A percentile compares a stretch with the other conserved stretches of the same genome.
Conservation (phyloP, 176 grass and related monocot genomes). For the Puccinellia tenuiflora region DNA sequence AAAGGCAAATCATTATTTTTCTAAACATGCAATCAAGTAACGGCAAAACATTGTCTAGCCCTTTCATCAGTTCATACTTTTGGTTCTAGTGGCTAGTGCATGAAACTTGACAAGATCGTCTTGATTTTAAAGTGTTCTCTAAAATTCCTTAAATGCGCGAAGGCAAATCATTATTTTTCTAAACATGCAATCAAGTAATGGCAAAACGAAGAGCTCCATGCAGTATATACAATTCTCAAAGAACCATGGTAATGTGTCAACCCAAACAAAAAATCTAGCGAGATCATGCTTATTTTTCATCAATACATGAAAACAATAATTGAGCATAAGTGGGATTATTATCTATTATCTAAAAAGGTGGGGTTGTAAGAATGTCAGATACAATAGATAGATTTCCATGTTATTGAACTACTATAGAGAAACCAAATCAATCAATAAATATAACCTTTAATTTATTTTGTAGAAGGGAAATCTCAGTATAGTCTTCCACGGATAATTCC, state of each 20-base stretch:
- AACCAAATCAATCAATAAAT: slow-evolving; percentile 18
- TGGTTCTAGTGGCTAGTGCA: too few species aligned
- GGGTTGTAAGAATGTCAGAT: neutral
- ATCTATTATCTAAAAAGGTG: neutral
- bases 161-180: neutral
- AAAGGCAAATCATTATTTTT: neutral
- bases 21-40: neutral
- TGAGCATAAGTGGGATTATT: neutral
- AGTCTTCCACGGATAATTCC: slow-evolving; percentile 70
- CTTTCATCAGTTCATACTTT: too few species aligned
- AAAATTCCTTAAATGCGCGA: neutral
- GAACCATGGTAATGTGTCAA: slow-evolving; percentile 1
- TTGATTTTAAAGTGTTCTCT: neutral
- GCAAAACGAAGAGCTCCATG: neutral
- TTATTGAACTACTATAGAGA: slow-evolving; percentile 8
- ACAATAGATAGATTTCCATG: neutral
- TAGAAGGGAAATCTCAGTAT: slow-evolving; percentile 79
- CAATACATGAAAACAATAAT: neutral
- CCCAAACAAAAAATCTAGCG: neutral
- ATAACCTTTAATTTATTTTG: slow-evolving; percentile 75
- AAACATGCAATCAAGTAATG: neutral
- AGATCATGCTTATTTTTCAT: slow-evolving; percentile 10
- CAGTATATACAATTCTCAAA: neutral
- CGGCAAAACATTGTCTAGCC: too few species aligned
- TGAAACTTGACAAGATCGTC: too few species aligned